Conservation (phyloP, 768 basidiomycete species). For the Albatrellus ellisii region DNA sequence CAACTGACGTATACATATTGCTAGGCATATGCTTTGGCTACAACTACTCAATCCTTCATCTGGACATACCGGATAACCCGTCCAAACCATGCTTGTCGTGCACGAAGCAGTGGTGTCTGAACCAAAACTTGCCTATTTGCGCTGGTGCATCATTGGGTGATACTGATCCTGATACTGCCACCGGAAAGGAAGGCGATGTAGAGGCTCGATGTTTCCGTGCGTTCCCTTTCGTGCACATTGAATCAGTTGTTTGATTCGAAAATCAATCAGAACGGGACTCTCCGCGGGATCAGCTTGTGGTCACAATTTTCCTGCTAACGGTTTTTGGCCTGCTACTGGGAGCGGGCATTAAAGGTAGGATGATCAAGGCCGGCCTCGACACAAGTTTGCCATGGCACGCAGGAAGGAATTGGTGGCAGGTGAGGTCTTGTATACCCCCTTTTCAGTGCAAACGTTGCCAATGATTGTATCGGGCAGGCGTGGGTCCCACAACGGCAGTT, state of each 20-base stretch:
- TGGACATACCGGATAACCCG: slow-evolving; percentile 72
- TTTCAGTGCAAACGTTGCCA: slow-evolving; percentile 10
- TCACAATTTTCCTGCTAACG: slow-evolving; percentile 79
- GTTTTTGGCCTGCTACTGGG: slow-evolving; percentile 78
- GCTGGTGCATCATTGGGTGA: slow-evolving; percentile 72
- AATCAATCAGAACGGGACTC: slow-evolving; percentile 77
- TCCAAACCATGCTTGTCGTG: slow-evolving; percentile 87
- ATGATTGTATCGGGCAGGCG: slow-evolving; percentile 1
- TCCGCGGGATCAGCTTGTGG: slow-evolving; percentile 88
- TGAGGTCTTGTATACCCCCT: slow-evolving; percentile 19
- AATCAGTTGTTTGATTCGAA: slow-evolving; percentile 15
- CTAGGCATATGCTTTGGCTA: slow-evolving; percentile 84
- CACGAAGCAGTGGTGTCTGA: slow-evolving; percentile 91
- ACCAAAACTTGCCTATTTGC: slow-evolving; percentile 81
- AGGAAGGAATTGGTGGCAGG: slow-evolving; percentile 78
- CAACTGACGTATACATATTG: too few relatives aligned
- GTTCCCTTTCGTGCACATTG: slow-evolving; percentile 23
- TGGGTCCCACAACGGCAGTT: slow-evolving; percentile 7
- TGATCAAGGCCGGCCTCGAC: slow-evolving; percentile 66
- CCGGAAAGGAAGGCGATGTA: slow-evolving; percentile 91
- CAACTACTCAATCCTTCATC: slow-evolving; percentile 75
- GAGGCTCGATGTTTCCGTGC: slow-evolving; percentile 92
- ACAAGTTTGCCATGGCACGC: slow-evolving; percentile 48
- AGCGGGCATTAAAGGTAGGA: slow-evolving; percentile 73
- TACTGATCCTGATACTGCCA: slow-evolving; percentile 83